Base-by-base conservation (phyloP, 768 basidiomycete species). In the Suillus subaureus region DNA sequence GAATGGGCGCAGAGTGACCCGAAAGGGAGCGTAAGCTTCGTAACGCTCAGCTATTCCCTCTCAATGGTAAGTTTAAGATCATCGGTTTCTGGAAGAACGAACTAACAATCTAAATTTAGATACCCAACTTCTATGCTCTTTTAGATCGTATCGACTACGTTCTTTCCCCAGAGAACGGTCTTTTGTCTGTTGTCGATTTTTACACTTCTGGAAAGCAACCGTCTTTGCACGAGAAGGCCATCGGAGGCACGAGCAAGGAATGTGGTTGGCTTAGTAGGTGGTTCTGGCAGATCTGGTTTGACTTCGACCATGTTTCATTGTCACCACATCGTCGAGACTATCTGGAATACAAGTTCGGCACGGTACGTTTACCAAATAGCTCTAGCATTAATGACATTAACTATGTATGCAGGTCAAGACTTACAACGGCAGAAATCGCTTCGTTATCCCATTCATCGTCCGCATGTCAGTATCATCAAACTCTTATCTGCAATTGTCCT, bases 201-300 rank as follows among this genome's bases (percentile, higher is more conserved):
- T 93, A 89, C 69, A 88, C 87, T 1, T 83, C 86, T 3, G 82
- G 82, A 16, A 84, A 83, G 37, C 82, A 85, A 63, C 77, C 84
- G 1, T 85, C 86, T 3, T 75, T 84, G 23, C 84, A 87, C 66
- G 85, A 87, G 55, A 84, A 81, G 73, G 85, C 87, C 0, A 89
- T 91, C 43, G 89, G 89, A 1, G 87, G 87, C 0, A 80, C 80
- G 28, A 85, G 83, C 66, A 87, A 87, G 52, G 80, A 84, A 74
- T 82, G 87, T 75, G 79, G 85, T 0, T 92, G 88, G 87, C 78
- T 87, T 57, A 82, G 83, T n/a, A 81, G 89, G 4, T 87, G 88
- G 86, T 92, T 92, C 79, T 92, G 90, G 90, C 87, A 89, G 69
- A 88, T 88, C 51, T 91, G 87, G 87, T 86, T 85, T 68, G 83